Base-by-base conservation (phyloP, 2,329 filamentous ascomycete species). In the Neofusicoccum sp. region DNA sequence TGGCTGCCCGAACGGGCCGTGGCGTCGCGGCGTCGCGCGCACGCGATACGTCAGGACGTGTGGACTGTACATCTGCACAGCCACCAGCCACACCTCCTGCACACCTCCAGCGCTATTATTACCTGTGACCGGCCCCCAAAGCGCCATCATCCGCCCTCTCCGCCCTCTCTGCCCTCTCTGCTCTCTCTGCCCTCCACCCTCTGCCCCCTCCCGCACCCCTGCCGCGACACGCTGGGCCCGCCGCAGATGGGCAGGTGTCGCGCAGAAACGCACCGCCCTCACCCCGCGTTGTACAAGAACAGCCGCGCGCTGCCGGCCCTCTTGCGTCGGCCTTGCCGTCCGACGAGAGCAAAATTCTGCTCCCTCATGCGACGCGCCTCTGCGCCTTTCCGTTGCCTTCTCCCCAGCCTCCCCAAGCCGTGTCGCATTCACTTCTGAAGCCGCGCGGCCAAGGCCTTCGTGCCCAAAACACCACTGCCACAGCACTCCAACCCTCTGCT, bases 371-470 rank as follows among this genome's bases (percentile, higher is more conserved):
- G 20, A 45, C 24, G 12, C 4, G 24, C 43, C 24, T 28, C 8
- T 24, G 6, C 20, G 4, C 8, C 5, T 24, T 24, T 24, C 9
- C 14, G 30, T 26, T 51, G 49, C 49, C 34, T 54, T 54, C 11
- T 30, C 9, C 11, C 30, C 36, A 16, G 34, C 49, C 34, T 16
- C 8, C 34, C 12, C 26, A 38, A 4, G 20, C 16, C 9, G 41
- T 11, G 36, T 14, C 36, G n/a, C 36, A 40, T 40, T 4, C 12
- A 45, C 12, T 12, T 45, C 20, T 28, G 16, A 3, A 28, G 16
- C 31, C 48, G 48, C 33, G 48, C 48, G 48, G 48, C 48, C 48
- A 40, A n/a, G n/a, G n/a, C n/a, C n/a, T n/a, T n/a, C n/a, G n/a
- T n/a, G n/a, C n/a, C n/a, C n/a, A n/a, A n/a, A n/a, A n/a, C n/a